Conservation (phyloP, 352 stramenopile genomes). For the Phytophthora ramorum region DNA sequence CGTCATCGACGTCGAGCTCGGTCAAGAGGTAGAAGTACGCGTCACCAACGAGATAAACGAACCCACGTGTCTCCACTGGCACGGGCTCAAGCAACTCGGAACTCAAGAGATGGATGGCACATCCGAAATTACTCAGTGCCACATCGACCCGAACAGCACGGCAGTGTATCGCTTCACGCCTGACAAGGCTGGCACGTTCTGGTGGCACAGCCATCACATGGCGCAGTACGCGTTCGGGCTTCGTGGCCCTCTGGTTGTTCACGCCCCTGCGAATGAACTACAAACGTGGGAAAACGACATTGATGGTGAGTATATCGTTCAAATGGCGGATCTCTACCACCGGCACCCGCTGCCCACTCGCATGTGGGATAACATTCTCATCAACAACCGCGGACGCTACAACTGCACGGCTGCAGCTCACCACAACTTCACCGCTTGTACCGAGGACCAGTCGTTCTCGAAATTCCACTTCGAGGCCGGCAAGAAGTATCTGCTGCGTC, state of each 20-base stretch:
- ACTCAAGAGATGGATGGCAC: conserved; percentile 48
- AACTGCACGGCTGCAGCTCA: conserved; percentile 35
- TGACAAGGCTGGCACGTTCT: conserved; percentile 42
- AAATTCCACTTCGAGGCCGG: conserved; percentile 37
- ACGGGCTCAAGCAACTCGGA: conserved; percentile 43
- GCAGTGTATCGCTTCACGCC: conserved; percentile 38
- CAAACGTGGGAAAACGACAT: conserved; percentile 29
- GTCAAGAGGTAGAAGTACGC: conserved; percentile 36
- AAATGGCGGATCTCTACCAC: conserved; percentile 48
- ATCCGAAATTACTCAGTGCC: conserved; percentile 46
- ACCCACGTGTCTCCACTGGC: conserved; percentile 45
- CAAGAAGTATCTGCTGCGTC: conserved; percentile 42
- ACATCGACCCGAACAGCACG: conserved; percentile 30
- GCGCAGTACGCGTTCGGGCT: conserved; percentile 44
- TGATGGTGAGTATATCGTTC: conserved; percentile 34
- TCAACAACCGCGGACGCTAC: conserved; percentile 50
- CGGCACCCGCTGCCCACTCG: not conserved
- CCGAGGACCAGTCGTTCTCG: conserved; percentile 19
- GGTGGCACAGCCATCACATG: conserved; percentile 46
- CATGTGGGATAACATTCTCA: conserved; percentile 46
- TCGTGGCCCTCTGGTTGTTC: conserved; percentile 42
- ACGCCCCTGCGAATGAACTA: conserved; percentile 20
- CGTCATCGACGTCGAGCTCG: conserved; percentile 35
- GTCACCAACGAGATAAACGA: conserved; percentile 34
- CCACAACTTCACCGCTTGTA: conserved; percentile 30